Base-by-base conservation (phyloP, 768 basidiomycete species). In the Leccinum uliginosum region DNA sequence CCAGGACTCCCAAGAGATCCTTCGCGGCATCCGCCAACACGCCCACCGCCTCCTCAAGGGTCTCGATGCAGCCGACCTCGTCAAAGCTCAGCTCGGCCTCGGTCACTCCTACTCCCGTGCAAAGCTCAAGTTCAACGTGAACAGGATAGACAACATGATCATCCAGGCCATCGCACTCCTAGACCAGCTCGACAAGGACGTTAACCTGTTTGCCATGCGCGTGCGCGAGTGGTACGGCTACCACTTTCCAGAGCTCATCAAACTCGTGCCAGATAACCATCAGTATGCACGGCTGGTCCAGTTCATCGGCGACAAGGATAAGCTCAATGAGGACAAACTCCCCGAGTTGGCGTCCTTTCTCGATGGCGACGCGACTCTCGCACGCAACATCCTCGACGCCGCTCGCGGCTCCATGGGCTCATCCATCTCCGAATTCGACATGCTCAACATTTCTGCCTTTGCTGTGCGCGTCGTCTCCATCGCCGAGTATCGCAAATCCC, bases 181-280 rank as follows among this genome's bases (percentile, higher is more conserved):
- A 66, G 96, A 98, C 76, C 95, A 98, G 68, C 88, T 98, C 67
- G 96, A 98, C 83, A 98, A 98, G 80, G 96, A 98, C 73, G 93
- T 98, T 74, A 98, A 98, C 78, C 85, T 95, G 29, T 98, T 98
- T 72, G 89, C 94, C 19, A 98, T 98, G 96, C 91, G 96, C 32
- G 86, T 97, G 51, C 82, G 96, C 65, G 96, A 98, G 72, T 98
- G 96, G 96, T 98, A 98, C 72, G 96, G 96, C 7, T 98, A 95
- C 77, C 96, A 98, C 73, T 98, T 97, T 80, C 96, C 96, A 38
- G 96, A 98, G 75, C 89, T 98, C 63, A 83, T 96, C 76, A 87
- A 82, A 59, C 80, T 98, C 68, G 93, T 98, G 1, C 84, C 94
- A 55, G 96, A 98, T 74, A 96, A 97, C 71, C 85, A 92, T 74